Evolutionary conservation across 768 basidiomycete genomes (phyloP), one percentile per base, ranked within the genome.

Genomic region (Agrocybe praecox): DNA sequence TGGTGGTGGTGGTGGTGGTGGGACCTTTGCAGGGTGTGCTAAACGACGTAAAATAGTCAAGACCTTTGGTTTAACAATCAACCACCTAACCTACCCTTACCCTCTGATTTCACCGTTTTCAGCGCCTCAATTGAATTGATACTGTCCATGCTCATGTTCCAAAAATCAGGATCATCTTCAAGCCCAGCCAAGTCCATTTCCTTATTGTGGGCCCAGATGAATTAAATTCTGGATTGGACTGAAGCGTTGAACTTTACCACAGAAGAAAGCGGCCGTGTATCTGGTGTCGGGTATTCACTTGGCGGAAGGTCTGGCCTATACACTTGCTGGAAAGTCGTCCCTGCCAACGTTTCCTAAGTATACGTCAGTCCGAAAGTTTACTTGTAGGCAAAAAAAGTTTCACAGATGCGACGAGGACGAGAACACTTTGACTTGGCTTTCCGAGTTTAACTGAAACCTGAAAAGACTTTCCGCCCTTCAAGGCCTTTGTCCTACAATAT

Each of bases 261-360:
- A 1, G 83, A 75, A 29, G 79, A 82, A 57, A 79, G 71, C n/a
- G 92, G 91, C 18, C 88, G 83, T 17, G 92, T 94, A 62, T 89
- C 75, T 54, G 78, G 65, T n/a, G 80, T 83, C 2, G 90, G 92
- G 69, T 84, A 94, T 57, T 82, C 78, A 24, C 67, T 72, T 10
- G 82, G 65, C 12, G 77, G 59, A 43, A 93, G 58, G 14, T 71
- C 71, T 15, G 90, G 90, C 64, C 82, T 86, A 66, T 88, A 87
- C 1, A 76, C 72, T 32, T 76, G 67, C 7, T 76, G 72, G 11
- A 84, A 72, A 0, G 80, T 73, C 9, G 89, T 72, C 6, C 94
- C 94, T 21, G 92, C 92, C 22, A 87, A 74, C 29, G 79, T 81
- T 72, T 95, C 94, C 90, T 94, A 64, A 15, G n/a, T 47, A 19